These are phyloP conservation scores for Mycena sp. DNA, from an alignment of 1,284 basidiomycete species.

Conservation along the genomic window DNA sequence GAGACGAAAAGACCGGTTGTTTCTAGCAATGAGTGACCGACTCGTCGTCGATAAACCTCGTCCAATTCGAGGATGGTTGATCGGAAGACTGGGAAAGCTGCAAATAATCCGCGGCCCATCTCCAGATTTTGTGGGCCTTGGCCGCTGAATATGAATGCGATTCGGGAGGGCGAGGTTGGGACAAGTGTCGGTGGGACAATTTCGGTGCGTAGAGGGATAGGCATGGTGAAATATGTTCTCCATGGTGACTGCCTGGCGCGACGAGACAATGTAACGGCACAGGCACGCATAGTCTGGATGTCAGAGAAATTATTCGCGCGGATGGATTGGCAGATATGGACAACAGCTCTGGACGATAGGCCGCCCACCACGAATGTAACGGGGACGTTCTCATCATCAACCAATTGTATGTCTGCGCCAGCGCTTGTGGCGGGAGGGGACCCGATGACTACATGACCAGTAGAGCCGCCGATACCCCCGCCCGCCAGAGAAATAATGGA, in stretches of 20 bases:
- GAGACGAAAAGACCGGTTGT: constrained; percentile 44
- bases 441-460: constrained; percentile 10
- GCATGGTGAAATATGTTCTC: constrained; percentile 6
- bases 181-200: constrained; percentile 29
- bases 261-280: constrained; percentile 2
- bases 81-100: constrained; percentile 45
- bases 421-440: neutral
- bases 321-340: constrained; percentile 16
- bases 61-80: constrained; percentile 48
- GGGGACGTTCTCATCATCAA: neutral
- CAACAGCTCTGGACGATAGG: constrained; percentile 21
- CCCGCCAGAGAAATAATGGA: constrained; percentile 8
- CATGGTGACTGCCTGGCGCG: constrained; percentile 10
- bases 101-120: constrained; percentile 54
- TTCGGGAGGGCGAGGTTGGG: constrained; percentile 36
- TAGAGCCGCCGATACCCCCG: constrained; percentile 6
- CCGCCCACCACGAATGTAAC: constrained; percentile 23
- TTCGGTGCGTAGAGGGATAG: constrained; percentile 21
- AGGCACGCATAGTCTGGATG: constrained; percentile 7
- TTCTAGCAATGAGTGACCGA: constrained; percentile 46
- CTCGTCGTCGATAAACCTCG: constrained; percentile 37
- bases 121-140: constrained; percentile 52
- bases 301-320: neutral
- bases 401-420: neutral
- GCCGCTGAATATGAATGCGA: constrained; percentile 52